Percentiles rank a stretch among this genome's conserved stretches.
phyloP scores from a whole-genome alignment of 441 rosid species.

The Capsella rubella region DNA sequence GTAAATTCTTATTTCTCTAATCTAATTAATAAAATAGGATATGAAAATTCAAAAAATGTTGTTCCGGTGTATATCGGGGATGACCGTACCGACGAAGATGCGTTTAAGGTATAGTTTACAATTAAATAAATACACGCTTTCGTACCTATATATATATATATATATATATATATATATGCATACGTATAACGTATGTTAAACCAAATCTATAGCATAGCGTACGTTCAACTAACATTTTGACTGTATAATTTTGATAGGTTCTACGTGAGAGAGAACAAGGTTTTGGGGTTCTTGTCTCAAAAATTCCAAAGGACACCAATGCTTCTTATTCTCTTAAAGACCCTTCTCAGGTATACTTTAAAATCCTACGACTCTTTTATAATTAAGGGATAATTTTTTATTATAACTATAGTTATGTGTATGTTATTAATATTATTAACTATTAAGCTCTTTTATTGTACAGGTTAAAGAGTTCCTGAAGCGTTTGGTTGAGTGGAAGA shows the following conservation, averaged over 20 bases:
- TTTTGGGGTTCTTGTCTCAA: slow-evolving; percentile 70
- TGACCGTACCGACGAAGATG: slow-evolving; percentile 77
- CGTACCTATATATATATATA: not conserved
- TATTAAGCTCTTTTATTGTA: slow-evolving; percentile 22
- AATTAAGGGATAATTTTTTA: not conserved
- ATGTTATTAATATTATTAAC: slow-evolving; percentile 17
- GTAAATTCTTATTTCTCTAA: not conserved
- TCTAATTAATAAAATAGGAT: slow-evolving; percentile 47
- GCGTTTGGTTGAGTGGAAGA: slow-evolving; percentile 62
- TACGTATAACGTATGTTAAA: no score
- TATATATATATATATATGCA: no score
- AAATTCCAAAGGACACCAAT: slow-evolving; percentile 65
- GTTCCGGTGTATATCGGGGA: slow-evolving; percentile 74
- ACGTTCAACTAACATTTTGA: not conserved
- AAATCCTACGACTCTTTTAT: not conserved
- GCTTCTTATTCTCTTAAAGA: slow-evolving; percentile 72
- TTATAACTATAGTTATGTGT: not conserved
- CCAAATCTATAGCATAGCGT: not conserved
- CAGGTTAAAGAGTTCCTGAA: slow-evolving; percentile 64
- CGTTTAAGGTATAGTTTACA: slow-evolving; percentile 59
- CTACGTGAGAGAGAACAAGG: slow-evolving; percentile 68
- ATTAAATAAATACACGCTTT: not conserved
- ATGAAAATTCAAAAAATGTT: slow-evolving; percentile 52
- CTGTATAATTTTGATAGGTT: slow-evolving; percentile 45
- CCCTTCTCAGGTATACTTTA: slow-evolving; percentile 62